Conservation (phyloP, 2,329 filamentous ascomycete genomes). For the Sphaerulina vaccinii region DNA sequence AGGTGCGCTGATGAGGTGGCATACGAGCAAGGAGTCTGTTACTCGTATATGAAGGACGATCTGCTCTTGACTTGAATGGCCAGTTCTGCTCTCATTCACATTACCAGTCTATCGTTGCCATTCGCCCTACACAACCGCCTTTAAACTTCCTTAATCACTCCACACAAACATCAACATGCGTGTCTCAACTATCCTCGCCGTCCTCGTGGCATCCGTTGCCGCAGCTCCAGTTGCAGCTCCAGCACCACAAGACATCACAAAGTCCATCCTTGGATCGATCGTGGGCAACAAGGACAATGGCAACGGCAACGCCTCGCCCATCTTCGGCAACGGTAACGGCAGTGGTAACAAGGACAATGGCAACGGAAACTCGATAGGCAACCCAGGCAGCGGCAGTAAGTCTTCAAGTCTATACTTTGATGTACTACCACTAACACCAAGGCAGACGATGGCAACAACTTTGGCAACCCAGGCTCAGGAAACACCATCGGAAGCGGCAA, state of each 20-base stretch:
- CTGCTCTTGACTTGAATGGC: not conserved
- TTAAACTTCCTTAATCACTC: not conserved
- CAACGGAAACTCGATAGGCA: too few relatives aligned
- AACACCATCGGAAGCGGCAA: not conserved
- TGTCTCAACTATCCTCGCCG: slow-evolving; percentile 2
- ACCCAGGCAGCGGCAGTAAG: too few relatives aligned
- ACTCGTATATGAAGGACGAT: not conserved
- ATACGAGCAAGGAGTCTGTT: too few relatives aligned
- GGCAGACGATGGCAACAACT: slow-evolving; percentile 4
- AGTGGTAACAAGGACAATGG: slow-evolving; percentile 9
- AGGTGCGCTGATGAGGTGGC: too few relatives aligned
- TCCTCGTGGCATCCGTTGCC: slow-evolving; percentile 8
- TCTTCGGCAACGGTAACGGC: not conserved
- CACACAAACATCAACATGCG: slow-evolving; percentile 1
- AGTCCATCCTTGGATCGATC: slow-evolving; percentile 13
- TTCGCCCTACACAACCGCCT: too few relatives aligned
- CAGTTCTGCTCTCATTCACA: not conserved
- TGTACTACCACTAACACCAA: too few relatives aligned
- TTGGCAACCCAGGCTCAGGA: not conserved
- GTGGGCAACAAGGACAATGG: slow-evolving; percentile 11
- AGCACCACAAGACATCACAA: slow-evolving; percentile 1
- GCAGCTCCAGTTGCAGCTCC: slow-evolving; percentile 1
- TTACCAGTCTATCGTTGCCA: not conserved
- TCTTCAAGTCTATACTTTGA: too few relatives aligned
- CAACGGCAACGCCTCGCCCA: not conserved